These are phyloP conservation scores for Athelia psychrophila DNA, from an alignment of 1,284 basidiomycete genomes.

Conservation along the genomic window DNA sequence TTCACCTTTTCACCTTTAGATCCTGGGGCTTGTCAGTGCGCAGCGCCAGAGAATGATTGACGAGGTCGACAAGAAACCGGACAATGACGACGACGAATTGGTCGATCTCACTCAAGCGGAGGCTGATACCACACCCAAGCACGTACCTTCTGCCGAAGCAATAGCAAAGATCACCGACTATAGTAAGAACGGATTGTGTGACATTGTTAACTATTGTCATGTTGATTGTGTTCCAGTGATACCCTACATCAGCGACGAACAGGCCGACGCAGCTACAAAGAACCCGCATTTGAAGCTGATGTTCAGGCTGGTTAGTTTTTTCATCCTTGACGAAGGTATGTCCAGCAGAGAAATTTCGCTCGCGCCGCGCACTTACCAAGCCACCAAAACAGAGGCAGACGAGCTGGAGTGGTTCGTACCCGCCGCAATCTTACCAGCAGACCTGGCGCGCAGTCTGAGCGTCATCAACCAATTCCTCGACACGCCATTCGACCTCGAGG, in stretches of 20 bases:
- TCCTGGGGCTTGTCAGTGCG: constrained; percentile 63
- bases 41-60: constrained; percentile 71
- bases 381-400: constrained; percentile 46
- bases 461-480: constrained; percentile 78
- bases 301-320: constrained; percentile 71
- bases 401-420: constrained; percentile 83
- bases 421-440: constrained; percentile 55
- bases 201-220: constrained; percentile 3
- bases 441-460: constrained; percentile 60
- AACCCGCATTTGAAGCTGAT: constrained; percentile 81
- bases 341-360: constrained; percentile 8
- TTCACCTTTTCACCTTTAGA: constrained; percentile 40
- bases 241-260: constrained; percentile 69
- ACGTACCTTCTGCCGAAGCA: constrained; percentile 65
- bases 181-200: constrained; percentile 44
- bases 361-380: constrained; percentile 6
- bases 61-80: constrained; percentile 55
- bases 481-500: constrained; percentile 72
- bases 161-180: constrained; percentile 73
- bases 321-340: constrained; percentile 59
- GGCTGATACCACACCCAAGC: neutral
- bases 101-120: constrained; percentile 24
- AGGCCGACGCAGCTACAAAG: constrained; percentile 72
- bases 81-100: constrained; percentile 31
- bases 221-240: constrained; percentile 48